Evolutionary conservation across 164 flowering plant genomes (phyloP).

Genomic region (Dillenia suffruticosa): DNA sequence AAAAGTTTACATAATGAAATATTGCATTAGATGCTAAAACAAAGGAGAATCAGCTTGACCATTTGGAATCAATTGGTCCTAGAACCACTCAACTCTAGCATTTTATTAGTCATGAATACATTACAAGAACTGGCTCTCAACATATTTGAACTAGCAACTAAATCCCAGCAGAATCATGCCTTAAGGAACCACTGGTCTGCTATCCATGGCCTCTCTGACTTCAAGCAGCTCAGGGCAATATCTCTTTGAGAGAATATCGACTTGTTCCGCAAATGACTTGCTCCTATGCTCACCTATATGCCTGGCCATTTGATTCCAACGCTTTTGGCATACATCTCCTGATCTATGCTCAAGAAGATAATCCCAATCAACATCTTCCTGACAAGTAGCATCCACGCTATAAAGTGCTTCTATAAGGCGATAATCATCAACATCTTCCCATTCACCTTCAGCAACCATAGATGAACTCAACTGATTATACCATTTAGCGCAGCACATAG

Average conservation of each 20-base stretch:
- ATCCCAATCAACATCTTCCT: constrained; percentile 71
- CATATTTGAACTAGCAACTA: too few relatives aligned
- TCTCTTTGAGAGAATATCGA: constrained; percentile 42
- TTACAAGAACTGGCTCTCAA: too few relatives aligned
- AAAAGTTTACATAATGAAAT: too few relatives aligned
- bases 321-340: constrained; percentile 44
- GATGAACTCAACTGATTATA: constrained; percentile 47
- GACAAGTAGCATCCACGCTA: constrained; percentile 48
- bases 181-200: constrained; percentile 11
- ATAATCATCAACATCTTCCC: constrained; percentile 67
- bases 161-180: too few relatives aligned
- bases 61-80: too few relatives aligned
- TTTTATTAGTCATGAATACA: too few relatives aligned
- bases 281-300: constrained; percentile 41
- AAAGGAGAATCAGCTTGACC: too few relatives aligned
- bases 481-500: constrained; percentile 53
- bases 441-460: constrained; percentile 49
- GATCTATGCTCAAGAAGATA: constrained; percentile 49
- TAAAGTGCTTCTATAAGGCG: constrained; percentile 38
- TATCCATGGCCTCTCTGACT: constrained; percentile 36
- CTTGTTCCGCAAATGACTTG: constrained; percentile 56
- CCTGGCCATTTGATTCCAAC: constrained; percentile 59
- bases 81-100: too few relatives aligned
- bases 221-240: constrained; percentile 45
- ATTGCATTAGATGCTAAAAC: too few relatives aligned